These are phyloP conservation scores for Plantago lanceolata DNA, from an alignment of 305 asterid species.

Conservation along the genomic window DNA sequence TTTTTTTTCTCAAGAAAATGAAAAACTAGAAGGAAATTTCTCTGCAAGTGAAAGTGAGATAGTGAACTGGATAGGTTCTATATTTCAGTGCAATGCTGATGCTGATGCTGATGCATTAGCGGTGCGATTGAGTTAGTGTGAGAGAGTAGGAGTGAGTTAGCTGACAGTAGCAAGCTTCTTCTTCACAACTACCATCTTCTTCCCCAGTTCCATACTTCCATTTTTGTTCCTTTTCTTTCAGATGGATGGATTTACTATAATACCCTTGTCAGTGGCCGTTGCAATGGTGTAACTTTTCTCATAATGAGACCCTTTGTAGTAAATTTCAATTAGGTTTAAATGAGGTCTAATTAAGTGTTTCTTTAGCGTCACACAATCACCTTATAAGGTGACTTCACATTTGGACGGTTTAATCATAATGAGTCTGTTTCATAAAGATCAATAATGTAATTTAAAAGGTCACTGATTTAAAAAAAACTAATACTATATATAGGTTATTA, in stretches of 20 bases:
- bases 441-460: no score
- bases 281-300: conserved; percentile 13
- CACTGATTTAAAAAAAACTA: no score
- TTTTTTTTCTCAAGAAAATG: conserved; percentile 16
- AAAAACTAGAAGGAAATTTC: background rate
- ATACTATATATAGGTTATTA: no score
- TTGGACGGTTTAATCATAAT: no score
- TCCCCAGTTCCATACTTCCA: background rate
- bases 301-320: no score
- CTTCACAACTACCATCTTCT: background rate
- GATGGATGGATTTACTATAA: conserved; percentile 22
- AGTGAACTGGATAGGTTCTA: no score
- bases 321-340: no score
- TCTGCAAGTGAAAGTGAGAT: background rate
- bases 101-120: background rate
- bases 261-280: conserved; percentile 39
- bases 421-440: no score
- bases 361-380: no score
- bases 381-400: no score
- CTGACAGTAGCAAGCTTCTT: conserved; percentile 31
- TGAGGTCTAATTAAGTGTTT: no score
- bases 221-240: conserved; percentile 25
- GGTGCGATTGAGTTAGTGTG: conserved; percentile 10
- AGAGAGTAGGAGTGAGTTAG: conserved; percentile 29
- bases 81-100: background rate